Conservation (phyloP, 108 stramenopile genomes). For the Stephanodiscus minutulus region DNA sequence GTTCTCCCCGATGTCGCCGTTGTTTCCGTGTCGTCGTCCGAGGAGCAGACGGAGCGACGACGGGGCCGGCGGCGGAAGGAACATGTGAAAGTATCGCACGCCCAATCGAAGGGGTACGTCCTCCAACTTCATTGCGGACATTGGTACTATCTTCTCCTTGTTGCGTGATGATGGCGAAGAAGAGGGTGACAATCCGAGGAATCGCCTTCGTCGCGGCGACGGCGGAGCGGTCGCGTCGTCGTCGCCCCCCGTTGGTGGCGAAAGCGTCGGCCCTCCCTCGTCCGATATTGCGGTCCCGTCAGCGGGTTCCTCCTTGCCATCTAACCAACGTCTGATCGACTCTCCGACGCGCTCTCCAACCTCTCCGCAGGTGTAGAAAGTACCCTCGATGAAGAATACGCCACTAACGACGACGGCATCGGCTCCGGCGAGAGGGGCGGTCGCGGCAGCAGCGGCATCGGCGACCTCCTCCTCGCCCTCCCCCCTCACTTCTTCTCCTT, state of each 20-base stretch:
- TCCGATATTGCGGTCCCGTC: background rate
- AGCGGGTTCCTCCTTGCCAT: background rate
- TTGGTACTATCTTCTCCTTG: conserved; percentile 26
- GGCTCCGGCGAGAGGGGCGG: background rate
- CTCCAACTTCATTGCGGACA: conserved; percentile 57
- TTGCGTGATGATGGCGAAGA: background rate
- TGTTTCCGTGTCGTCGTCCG: background rate
- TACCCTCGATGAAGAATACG: conserved; percentile 78
- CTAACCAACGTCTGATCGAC: conserved; percentile 35
- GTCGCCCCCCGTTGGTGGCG: background rate
- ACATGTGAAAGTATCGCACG: conserved; percentile 68
- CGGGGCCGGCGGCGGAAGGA: conserved; percentile 18
- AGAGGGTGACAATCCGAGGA: conserved; percentile 29
- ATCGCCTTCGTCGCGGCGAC: conserved; percentile 23
- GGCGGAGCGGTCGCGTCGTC: background rate
- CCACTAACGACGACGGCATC: conserved; percentile 34
- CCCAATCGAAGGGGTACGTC: conserved; percentile 67
- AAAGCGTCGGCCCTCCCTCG: background rate
- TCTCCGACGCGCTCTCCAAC: conserved; percentile 24
- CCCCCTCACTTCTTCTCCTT: background rate
- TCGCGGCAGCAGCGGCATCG: background rate
- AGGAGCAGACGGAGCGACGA: conserved; percentile 5
- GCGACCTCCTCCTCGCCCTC: background rate
- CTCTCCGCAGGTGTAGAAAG: conserved; percentile 65
- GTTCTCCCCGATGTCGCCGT: background rate